phyloP scores from a whole-genome alignment of 306 rosid genomes.

The Begonia masoniana region DNA sequence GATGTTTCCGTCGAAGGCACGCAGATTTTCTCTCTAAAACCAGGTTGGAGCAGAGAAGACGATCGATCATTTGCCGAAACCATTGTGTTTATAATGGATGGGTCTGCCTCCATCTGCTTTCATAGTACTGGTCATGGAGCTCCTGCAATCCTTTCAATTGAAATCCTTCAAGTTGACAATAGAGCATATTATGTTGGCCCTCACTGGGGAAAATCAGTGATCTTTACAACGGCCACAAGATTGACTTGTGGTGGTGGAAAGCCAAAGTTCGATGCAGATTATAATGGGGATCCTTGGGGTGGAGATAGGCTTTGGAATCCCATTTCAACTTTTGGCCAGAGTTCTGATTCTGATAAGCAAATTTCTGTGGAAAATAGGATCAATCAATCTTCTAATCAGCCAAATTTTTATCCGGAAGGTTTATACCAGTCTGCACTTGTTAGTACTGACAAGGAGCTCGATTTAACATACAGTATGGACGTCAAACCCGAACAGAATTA shows the following conservation, averaged over 20 bases:
- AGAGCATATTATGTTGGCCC: conserved; percentile 53
- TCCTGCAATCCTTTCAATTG: conserved; percentile 85
- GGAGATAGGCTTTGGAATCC: conserved; percentile 86
- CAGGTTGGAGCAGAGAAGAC: conserved; percentile 74
- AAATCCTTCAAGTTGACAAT: conserved; percentile 76
- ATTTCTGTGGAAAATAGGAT: conserved; percentile 61
- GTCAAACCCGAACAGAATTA: conserved; percentile 87
- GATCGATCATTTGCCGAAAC: conserved; percentile 75
- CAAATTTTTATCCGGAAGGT: conserved; percentile 85
- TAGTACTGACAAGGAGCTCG: conserved; percentile 52
- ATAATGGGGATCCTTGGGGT: conserved; percentile 49
- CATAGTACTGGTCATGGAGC: conserved; percentile 99
- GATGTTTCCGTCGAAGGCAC: conserved; percentile 91
- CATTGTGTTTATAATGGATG: conserved; percentile 45
- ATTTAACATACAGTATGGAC: conserved; percentile 51
- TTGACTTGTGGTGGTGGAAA: conserved; percentile 69
- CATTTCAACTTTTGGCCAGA: conserved; percentile 37
- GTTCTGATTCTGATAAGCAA: conserved; percentile 49
- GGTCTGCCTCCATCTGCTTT: conserved; percentile 71
- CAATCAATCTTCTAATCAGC: conserved; percentile 47
- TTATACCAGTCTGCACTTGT: conserved; percentile 65
- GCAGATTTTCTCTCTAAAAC: conserved; percentile 54
- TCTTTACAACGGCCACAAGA: conserved; percentile 70
- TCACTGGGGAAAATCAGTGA: conserved; percentile 31
- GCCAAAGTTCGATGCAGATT: conserved; percentile 64